Evolutionary conservation across 352 stramenopile species (phyloP).

Genomic region (Phytopythium chamaehyphon): DNA sequence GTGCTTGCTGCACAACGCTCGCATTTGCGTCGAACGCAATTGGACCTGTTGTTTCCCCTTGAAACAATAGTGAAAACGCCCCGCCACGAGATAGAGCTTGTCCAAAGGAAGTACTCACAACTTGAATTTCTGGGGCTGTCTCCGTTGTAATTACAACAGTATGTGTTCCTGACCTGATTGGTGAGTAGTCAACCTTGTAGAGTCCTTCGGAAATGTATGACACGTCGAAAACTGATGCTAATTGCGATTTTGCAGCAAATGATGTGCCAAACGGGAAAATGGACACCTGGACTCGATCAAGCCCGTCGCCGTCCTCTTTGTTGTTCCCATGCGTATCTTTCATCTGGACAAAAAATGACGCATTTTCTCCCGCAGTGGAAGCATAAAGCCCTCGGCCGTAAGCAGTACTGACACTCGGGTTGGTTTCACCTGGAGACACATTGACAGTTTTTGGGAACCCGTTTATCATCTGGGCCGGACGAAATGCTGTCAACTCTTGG

Average conservation of each 20-base stretch:
- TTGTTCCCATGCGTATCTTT: slow-evolving; percentile 86
- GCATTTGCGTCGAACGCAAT: slow-evolving; percentile 84
- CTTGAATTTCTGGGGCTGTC: slow-evolving; percentile 74
- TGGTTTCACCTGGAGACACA: slow-evolving; percentile 47
- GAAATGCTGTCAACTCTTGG: slow-evolving; percentile 26
- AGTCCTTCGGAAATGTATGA: slow-evolving; percentile 59
- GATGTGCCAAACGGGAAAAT: slow-evolving; percentile 42
- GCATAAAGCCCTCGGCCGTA: slow-evolving; percentile 61
- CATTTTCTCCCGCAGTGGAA: slow-evolving; percentile 40
- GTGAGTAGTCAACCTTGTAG: slow-evolving; percentile 86
- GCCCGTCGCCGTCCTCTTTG: slow-evolving; percentile 32
- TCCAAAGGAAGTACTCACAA: slow-evolving; percentile 77
- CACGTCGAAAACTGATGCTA: slow-evolving; percentile 34
- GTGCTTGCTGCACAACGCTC: slow-evolving; percentile 51
- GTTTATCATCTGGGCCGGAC: slow-evolving; percentile 27
- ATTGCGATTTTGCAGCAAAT: slow-evolving; percentile 14
- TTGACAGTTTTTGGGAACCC: slow-evolving; percentile 68
- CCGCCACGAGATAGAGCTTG: slow-evolving; percentile 66
- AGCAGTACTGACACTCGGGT: slow-evolving; percentile 69
- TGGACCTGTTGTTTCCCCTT: slow-evolving; percentile 46
- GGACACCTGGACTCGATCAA: slow-evolving; percentile 30
- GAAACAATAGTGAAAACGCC: slow-evolving; percentile 77
- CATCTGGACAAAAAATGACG: slow-evolving; percentile 71
- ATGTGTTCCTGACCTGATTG: slow-evolving; percentile 77
- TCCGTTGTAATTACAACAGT: slow-evolving; percentile 84